These are phyloP conservation scores for Neotropicomus parvogracilis DNA, from an alignment of 1,284 basidiomycete genomes.

Conservation along the genomic window DNA sequence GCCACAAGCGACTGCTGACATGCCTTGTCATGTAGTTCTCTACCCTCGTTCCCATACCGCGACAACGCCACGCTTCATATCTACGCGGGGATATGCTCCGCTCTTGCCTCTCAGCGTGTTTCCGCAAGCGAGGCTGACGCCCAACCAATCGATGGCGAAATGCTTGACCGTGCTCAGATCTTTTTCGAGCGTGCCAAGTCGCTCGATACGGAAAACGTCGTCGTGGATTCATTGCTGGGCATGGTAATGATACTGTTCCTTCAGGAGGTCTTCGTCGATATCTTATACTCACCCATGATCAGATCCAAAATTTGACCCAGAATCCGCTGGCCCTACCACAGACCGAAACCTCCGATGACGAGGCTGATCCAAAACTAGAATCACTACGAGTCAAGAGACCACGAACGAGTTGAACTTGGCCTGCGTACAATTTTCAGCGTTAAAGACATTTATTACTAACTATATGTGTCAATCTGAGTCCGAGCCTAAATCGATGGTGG, in stretches of 20 bases:
- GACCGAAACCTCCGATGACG: conserved; percentile 45
- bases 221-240: conserved; percentile 48
- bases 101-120: conserved; percentile 52
- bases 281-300: neutral
- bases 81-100: conserved; percentile 74
- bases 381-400: conserved; percentile 18
- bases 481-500: conserved; percentile 49
- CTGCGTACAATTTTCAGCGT: neutral
- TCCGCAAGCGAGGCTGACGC: conserved; percentile 4
- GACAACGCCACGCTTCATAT: conserved; percentile 75
- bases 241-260: conserved; percentile 40
- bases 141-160: conserved; percentile 22
- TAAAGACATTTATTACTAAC: too few species aligned
- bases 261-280: conserved; percentile 3
- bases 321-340: conserved; percentile 8
- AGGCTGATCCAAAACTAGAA: conserved; percentile 25
- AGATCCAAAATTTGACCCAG: conserved; percentile 26
- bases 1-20: conserved; percentile 6
- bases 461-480: too few species aligned
- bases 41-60: conserved; percentile 81
- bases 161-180: conserved; percentile 55
- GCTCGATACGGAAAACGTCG: conserved; percentile 56
- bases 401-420: conserved; percentile 14
- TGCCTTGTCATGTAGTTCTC: conserved; percentile 52
- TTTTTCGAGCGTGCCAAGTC: conserved; percentile 60